Conservation (phyloP, 768 basidiomycete species). For the Xerocomellus chrysenteron region DNA sequence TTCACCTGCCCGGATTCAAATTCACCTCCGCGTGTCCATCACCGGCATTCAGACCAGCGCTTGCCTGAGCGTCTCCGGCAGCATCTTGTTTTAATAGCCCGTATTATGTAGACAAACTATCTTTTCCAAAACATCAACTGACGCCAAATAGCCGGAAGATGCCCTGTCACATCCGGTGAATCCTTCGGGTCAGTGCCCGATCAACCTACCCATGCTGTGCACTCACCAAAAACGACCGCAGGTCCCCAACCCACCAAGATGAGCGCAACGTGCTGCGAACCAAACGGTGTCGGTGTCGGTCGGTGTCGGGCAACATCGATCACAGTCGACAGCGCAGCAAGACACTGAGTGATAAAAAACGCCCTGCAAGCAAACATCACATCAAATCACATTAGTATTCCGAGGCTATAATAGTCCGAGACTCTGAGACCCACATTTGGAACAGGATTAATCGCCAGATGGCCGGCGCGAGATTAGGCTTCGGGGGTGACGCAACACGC, state of each 20-base stretch:
- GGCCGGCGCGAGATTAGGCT: slow-evolving; percentile 36
- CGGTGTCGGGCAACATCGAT: slow-evolving; percentile 45
- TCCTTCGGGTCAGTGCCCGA: neutral
- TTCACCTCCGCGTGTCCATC: neutral
- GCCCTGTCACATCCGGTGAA: slow-evolving; percentile 25
- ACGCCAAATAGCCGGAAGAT: slow-evolving; percentile 38
- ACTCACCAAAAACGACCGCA: slow-evolving; percentile 51
- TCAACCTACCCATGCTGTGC: neutral
- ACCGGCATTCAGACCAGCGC: neutral
- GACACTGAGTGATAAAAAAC: slow-evolving; percentile 47
- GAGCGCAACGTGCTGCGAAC: slow-evolving; percentile 64
- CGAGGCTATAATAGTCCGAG: neutral
- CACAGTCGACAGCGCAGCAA: slow-evolving; percentile 50
- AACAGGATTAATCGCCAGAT: slow-evolving; percentile 56
- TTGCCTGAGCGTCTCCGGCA: neutral
- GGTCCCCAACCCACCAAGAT: slow-evolving; percentile 62
- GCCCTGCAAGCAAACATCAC: slow-evolving; percentile 26
- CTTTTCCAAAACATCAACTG: slow-evolving; percentile 38
- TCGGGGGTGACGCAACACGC: neutral
- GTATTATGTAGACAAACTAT: neutral
- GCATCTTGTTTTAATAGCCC: neutral
- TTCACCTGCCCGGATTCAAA: neutral
- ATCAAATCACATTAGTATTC: neutral
- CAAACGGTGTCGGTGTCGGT: slow-evolving; percentile 49
- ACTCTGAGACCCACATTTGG: slow-evolving; percentile 41